Conservation (phyloP, 2,329 filamentous ascomycete genomes). For the Catunica adiposa region DNA sequence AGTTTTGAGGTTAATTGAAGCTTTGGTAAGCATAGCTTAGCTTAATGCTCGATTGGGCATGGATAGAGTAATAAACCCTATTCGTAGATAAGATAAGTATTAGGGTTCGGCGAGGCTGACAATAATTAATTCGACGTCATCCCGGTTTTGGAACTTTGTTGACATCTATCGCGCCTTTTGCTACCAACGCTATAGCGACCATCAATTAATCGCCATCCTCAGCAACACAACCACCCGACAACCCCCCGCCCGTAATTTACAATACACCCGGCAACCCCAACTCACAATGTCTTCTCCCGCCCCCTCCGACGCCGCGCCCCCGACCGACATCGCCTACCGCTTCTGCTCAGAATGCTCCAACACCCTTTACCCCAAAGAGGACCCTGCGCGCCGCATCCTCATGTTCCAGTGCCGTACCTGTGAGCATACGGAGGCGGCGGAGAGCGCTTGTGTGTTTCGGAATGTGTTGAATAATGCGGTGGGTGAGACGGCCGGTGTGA, state of each 20-base stretch:
- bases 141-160: background rate
- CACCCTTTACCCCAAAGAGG: conserved; percentile 94
- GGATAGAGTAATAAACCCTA: background rate
- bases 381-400: conserved; percentile 64
- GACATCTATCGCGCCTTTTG: too few species aligned
- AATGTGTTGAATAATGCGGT: conserved; percentile 83
- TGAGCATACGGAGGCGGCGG: conserved; percentile 73
- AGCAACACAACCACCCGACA: background rate
- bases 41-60: too few species aligned
- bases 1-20: too few species aligned
- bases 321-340: conserved; percentile 79
- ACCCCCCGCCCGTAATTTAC: background rate
- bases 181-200: too few species aligned
- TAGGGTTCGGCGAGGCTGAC: background rate
- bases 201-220: background rate
- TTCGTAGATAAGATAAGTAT: background rate
- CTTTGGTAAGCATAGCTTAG: too few species aligned
- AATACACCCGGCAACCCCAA: background rate
- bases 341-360: conserved; percentile 99
- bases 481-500: conserved; percentile 91
- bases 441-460: conserved; percentile 84
- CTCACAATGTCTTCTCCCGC: conserved; percentile 33
- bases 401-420: conserved; percentile 95
- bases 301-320: conserved; percentile 29
- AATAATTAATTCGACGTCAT: background rate